These are phyloP conservation scores for Fusarium torreyae DNA, from an alignment of 2,329 filamentous ascomycete species.

Conservation along the genomic window DNA sequence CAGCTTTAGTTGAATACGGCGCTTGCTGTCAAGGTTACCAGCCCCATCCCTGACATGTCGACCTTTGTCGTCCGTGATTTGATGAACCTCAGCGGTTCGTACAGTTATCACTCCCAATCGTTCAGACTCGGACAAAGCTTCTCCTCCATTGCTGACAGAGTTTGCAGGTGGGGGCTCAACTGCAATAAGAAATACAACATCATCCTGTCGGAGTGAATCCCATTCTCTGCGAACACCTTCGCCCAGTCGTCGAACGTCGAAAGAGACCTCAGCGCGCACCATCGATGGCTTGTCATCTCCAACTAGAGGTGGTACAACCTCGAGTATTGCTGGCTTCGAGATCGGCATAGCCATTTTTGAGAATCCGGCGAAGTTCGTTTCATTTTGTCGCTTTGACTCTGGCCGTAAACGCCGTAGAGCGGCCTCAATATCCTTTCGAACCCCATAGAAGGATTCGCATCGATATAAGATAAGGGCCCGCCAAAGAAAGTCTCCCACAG, in stretches of 20 bases:
- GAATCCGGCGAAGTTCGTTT: conserved; percentile 83
- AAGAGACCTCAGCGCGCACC: conserved; percentile 86
- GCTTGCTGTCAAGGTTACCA: conserved; percentile 74
- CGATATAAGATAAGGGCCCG: conserved; percentile 90
- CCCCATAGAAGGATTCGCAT: conserved; percentile 92
- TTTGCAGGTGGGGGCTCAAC: conserved; percentile 74
- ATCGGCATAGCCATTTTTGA: conserved; percentile 95
- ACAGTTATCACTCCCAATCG: conserved; percentile 78
- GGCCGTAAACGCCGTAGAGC: conserved; percentile 85
- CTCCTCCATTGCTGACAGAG: conserved; percentile 67
- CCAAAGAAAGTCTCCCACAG: conserved; percentile 97
- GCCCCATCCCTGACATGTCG: conserved; percentile 76
- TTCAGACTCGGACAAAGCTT: conserved; percentile 64
- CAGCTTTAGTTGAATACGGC: conserved; percentile 84
- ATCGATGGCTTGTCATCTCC: conserved; percentile 86
- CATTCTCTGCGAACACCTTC: conserved; percentile 86
- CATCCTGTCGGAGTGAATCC: conserved; percentile 88
- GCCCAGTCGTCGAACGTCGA: conserved; percentile 86
- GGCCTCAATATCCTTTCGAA: conserved; percentile 90
- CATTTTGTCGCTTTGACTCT: conserved; percentile 73
- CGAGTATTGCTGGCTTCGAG: conserved; percentile 86
- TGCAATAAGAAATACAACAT: conserved; percentile 89
- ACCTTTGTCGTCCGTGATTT: conserved; percentile 89
- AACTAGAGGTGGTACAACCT: conserved; percentile 86
- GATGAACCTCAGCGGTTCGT: conserved; percentile 87